These are phyloP conservation scores for Phytophthora citricola DNA, from an alignment of 352 stramenopile genomes.

Conservation along the genomic window DNA sequence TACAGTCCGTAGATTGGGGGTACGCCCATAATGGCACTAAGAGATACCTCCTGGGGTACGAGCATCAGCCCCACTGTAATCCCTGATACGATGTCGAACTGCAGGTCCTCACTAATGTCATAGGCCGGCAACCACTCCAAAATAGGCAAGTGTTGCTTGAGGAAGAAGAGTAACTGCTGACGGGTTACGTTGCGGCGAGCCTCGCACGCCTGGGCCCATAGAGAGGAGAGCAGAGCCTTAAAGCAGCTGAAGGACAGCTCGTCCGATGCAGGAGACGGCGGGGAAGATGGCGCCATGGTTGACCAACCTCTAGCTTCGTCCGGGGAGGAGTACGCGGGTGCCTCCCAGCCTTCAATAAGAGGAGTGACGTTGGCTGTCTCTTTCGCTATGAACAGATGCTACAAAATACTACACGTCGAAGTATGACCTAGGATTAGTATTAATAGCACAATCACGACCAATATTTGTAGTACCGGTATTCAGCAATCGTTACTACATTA, in stretches of 20 bases:
- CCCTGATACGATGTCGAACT: conserved; percentile 70
- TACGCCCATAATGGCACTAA: conserved; percentile 90
- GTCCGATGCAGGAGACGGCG: conserved; percentile 15
- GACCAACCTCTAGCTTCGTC: not conserved
- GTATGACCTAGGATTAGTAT: too few species aligned
- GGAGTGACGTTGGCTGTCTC: conserved; percentile 17
- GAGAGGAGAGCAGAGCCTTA: conserved; percentile 11
- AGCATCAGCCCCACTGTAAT: conserved; percentile 91
- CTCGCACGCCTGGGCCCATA: conserved; percentile 21
- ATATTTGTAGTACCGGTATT: too few species aligned
- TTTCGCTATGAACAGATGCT: conserved; percentile 10
- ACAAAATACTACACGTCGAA: not conserved
- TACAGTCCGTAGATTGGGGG: conserved; percentile 77
- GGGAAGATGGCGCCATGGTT: conserved; percentile 33
- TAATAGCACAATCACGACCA: too few species aligned
- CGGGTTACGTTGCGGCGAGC: conserved; percentile 30
- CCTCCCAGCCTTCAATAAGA: conserved; percentile 1
- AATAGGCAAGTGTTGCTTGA: conserved; percentile 70
- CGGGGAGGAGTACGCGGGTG: conserved; percentile 2
- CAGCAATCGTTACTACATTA: too few species aligned
- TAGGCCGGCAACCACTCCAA: conserved; percentile 79
- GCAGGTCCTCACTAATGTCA: conserved; percentile 62
- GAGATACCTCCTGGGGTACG: conserved; percentile 92
- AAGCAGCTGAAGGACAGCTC: conserved; percentile 23
- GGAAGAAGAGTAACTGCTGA: conserved; percentile 43